phyloP scores from a whole-genome alignment of 768 basidiomycete genomes.

The Phanerodontia chrysosporium region DNA sequence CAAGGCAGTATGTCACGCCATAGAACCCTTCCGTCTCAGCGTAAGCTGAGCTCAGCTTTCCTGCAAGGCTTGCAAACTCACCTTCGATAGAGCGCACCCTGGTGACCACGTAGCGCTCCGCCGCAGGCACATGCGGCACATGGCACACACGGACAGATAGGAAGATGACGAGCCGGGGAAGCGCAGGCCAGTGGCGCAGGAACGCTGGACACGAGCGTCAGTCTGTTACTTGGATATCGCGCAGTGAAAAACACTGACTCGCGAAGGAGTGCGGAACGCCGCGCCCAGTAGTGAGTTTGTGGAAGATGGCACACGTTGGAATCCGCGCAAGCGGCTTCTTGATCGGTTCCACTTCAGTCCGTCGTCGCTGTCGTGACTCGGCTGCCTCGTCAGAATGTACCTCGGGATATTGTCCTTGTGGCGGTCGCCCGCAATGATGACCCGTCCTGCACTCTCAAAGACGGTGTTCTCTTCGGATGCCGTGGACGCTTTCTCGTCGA shows the following conservation, averaged over 20 bases:
- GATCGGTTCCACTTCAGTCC: not conserved
- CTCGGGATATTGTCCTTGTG: not conserved
- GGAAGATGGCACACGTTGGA: slow-evolving; percentile 53
- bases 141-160: slow-evolving; percentile 53
- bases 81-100: slow-evolving; percentile 57
- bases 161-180: slow-evolving; percentile 66
- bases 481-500: slow-evolving; percentile 19
- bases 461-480: slow-evolving; percentile 9
- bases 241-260: slow-evolving; percentile 25
- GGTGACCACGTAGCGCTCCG: slow-evolving; percentile 51
- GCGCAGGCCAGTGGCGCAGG: slow-evolving; percentile 60
- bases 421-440: not conserved
- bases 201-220: slow-evolving; percentile 36
- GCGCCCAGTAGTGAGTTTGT: slow-evolving; percentile 47
- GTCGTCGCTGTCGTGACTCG: not conserved
- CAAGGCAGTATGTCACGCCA: slow-evolving; percentile 53
- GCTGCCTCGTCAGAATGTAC: not conserved
- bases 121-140: slow-evolving; percentile 40
- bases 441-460: not conserved
- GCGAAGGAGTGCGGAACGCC: slow-evolving; percentile 66
- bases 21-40: slow-evolving; percentile 45
- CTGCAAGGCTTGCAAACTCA: slow-evolving; percentile 11
- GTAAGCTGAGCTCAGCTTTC: not conserved
- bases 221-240: not conserved
- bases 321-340: slow-evolving; percentile 35